Evolutionary conservation across 1,139 yeast genomes (phyloP), one percentile per base, ranked within the genome.

Genomic region (Candida smagusa): DNA sequence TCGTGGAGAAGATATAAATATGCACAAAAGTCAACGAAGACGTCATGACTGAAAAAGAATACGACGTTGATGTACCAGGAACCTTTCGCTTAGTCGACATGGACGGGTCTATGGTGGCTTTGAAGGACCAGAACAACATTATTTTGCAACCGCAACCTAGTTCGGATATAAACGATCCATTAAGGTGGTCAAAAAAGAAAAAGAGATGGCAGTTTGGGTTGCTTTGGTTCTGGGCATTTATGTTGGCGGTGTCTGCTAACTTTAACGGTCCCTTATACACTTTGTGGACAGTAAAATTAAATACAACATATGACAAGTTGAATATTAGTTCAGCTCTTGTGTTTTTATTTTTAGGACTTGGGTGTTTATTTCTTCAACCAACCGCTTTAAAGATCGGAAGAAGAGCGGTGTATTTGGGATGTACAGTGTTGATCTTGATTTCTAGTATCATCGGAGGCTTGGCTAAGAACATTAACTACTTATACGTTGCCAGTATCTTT

Each of bases 11-110:
- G 19, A 16, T 16, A 16, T 16, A 16, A 16, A 16, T 4, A 16
- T 3, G 3, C 19, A 5, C 19, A 3, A 16, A 16, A 16, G 3
- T 23, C 26, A 9, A 23, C 11, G 11, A 9, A 23, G 26, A 23
- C 3, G 11, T 3, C 26, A 23, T 23, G 26, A 23, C 11, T 23
- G 26, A 23, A 23, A 9, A 22, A 19, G 25, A 25, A 28, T 32
- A 35, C 31, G 42, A 39, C 22, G 31, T 36, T 32, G 31, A 28
- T 27, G 68, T 79, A 28, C 87, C 87, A 0, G 87, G 87, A 21
- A 80, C 85, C 4, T 65, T 77, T 8, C 80, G 77, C 40, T 61
- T 81, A 33, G 74, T 81, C 12, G 84, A 79, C 51, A 39, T 71
- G 25, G 65, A 63, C 8, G 65, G 70, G 3, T 45, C 45, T 4